Percentiles rank a stretch among this genome's conserved stretches.
phyloP scores from a whole-genome alignment of 2,329 filamentous ascomycete genomes.

The Sphaerulina vaccinii region DNA sequence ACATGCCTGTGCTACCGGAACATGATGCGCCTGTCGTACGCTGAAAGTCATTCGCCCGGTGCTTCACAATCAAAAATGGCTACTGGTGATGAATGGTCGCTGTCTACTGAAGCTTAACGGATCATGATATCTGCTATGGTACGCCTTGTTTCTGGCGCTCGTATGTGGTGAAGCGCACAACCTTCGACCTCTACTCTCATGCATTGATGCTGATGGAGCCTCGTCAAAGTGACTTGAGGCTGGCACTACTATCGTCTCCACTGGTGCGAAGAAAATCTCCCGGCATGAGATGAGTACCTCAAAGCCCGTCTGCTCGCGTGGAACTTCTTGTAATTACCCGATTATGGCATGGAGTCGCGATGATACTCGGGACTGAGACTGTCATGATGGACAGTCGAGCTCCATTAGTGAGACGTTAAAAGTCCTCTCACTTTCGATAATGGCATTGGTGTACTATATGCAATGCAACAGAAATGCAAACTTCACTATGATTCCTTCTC shows the following conservation, averaged over 20 bases:
- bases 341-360: background rate
- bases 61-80: slow-evolving; percentile 8
- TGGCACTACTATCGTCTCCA: background rate
- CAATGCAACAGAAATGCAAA: background rate
- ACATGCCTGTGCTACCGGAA: slow-evolving; percentile 9
- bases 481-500: too few species aligned
- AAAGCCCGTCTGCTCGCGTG: background rate
- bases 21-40: slow-evolving; percentile 13
- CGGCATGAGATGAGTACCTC: background rate
- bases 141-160: slow-evolving; percentile 6
- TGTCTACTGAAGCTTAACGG: slow-evolving; percentile 4
- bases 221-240: background rate
- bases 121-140: slow-evolving; percentile 9
- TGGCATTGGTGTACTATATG: background rate
- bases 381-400: background rate
- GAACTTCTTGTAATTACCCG: background rate
- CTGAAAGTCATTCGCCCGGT: slow-evolving; percentile 14
- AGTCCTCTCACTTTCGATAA: too few species aligned
- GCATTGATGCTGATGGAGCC: slow-evolving; percentile 5
- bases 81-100: slow-evolving; percentile 7
- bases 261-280: background rate
- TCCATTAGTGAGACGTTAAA: background rate
- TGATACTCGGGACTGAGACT: background rate
- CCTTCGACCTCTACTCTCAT: background rate
- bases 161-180: slow-evolving; percentile 5